These are phyloP conservation scores for Boletus subcaerulescens DNA, from an alignment of 768 basidiomycete species.

Conservation along the genomic window DNA sequence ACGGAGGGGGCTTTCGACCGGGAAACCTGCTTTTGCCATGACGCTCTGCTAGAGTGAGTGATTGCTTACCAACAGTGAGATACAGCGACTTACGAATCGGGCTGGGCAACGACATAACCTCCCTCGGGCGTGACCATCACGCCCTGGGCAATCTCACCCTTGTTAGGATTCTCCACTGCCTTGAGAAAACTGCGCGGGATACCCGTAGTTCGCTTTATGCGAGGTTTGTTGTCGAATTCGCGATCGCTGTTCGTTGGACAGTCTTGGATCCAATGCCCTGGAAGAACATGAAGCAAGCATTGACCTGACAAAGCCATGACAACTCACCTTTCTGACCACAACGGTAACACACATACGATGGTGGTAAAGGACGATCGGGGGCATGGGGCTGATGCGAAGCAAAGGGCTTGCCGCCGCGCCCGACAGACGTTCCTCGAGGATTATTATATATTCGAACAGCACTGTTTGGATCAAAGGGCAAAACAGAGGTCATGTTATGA, in stretches of 20 bases:
- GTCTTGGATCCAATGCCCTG: constrained; percentile 99
- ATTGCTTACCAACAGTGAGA: not conserved
- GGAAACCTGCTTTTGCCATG: constrained; percentile 92
- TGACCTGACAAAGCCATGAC: not conserved
- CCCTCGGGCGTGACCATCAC: constrained; percentile 99
- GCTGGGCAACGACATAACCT: constrained; percentile 95
- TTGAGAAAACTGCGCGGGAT: constrained; percentile 98
- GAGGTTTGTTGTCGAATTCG: constrained; percentile 89
- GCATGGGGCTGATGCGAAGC: constrained; percentile 47
- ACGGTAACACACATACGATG: constrained; percentile 97
- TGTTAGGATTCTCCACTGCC: constrained; percentile 84
- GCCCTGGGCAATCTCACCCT: constrained; percentile 70
- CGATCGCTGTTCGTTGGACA: constrained; percentile 97
- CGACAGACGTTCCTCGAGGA: constrained; percentile 61
- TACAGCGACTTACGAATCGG: constrained; percentile 74
- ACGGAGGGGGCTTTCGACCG: constrained; percentile 78
- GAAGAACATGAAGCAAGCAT: constrained; percentile 2
- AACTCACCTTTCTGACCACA: constrained; percentile 92
- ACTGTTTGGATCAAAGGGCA: constrained; percentile 43
- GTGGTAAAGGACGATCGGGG: constrained; percentile 77
- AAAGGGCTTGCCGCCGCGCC: constrained; percentile 54
- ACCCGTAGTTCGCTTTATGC: constrained; percentile 97
- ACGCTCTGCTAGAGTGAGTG: constrained; percentile 51
- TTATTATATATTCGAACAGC: constrained; percentile 66
- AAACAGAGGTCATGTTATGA: constrained; percentile 63